Evolutionary conservation across 345 rosid species (phyloP).

Genomic region (Linum trigynum): DNA sequence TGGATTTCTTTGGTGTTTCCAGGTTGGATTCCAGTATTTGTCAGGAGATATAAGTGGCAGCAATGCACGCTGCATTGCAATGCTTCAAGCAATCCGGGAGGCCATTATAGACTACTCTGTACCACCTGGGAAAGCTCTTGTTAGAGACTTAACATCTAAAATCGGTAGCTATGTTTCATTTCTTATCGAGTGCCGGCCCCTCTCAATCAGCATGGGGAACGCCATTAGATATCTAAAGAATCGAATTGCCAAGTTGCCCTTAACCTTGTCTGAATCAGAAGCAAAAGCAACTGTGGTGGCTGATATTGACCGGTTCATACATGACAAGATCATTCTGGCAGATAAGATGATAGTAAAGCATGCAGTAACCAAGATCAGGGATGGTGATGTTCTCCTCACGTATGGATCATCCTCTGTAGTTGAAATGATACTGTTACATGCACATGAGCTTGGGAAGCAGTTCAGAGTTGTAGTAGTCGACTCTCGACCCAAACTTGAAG

Average conservation of each 20-base stretch:
- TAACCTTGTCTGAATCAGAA: slow-evolving; percentile 58
- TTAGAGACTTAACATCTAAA: slow-evolving; percentile 72
- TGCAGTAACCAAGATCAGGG: slow-evolving; percentile 84
- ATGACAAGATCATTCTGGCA: slow-evolving; percentile 70
- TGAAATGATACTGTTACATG: slow-evolving; percentile 79
- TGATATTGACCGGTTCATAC: slow-evolving; percentile 71
- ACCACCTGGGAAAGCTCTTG: slow-evolving; percentile 67
- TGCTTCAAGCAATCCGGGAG: slow-evolving; percentile 89
- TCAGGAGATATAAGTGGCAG: slow-evolving; percentile 81
- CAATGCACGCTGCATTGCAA: slow-evolving; percentile 93
- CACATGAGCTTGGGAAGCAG: slow-evolving; percentile 75
- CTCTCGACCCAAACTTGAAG: slow-evolving; percentile 91
- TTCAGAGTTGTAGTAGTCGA: slow-evolving; percentile 86
- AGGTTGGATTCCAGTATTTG: slow-evolving; percentile 89
- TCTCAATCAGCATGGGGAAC: slow-evolving; percentile 93
- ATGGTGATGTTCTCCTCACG: slow-evolving; percentile 89
- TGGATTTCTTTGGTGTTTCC: slow-evolving; percentile 14
- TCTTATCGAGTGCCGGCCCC: slow-evolving; percentile 80
- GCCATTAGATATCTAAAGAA: slow-evolving; percentile 71
- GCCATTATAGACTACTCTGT: slow-evolving; percentile 68
- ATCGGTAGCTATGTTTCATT: slow-evolving; percentile 81
- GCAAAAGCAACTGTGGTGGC: slow-evolving; percentile 61
- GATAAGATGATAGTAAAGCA: slow-evolving; percentile 70
- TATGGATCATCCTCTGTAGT: slow-evolving; percentile 78
- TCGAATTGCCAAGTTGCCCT: slow-evolving; percentile 62